Evolutionary conservation across 768 basidiomycete species (phyloP), one percentile per base, ranked within the genome.

Genomic region (Lactarius tabidus): DNA sequence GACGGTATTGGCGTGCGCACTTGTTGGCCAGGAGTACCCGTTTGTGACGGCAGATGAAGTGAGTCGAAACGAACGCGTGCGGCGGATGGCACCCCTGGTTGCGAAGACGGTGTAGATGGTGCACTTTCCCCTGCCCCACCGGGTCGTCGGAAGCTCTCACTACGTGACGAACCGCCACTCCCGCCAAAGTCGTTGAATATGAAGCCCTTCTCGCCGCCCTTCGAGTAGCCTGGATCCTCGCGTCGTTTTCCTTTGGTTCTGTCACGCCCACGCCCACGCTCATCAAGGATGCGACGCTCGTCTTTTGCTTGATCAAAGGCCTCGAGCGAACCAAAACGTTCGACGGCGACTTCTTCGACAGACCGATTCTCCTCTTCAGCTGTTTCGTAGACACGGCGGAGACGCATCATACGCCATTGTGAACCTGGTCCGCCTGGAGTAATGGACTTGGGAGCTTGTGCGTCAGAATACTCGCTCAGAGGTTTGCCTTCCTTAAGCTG

Each of bases 361-460:
- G 86, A 72, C 6, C 80, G 76, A 6, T 84, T 83, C 74, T 95
- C 93, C 71, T 98, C 95, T 64, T 93, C 87, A 0, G 91, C 93
- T 3, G 90, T 84, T 74, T 98, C 96, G 72, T 93, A 95, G 1
- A 93, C 89, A 18, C 91, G 83, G 45, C 88, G 85, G 0, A 99
- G 84, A 70, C 95, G 93, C 88, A 92, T 94, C 97, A 98, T 98
- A 18, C 97, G 87, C 96, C 97, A 99, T 72, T 86, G 87, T 2
- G 93, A 93, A 14, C 96, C 96, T 6, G 95, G 90, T 2, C 93
- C 94, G 2, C 96, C 96, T 0, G 94, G 93, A 0, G 83, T 85
- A 61, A 79, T 74, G 26, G 83, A 72, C 73, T 82, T 85, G 6
- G 81, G 75, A 57, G 79, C 77, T 41, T 78, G 71, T 4, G 81